These are phyloP conservation scores for Cadophora gregata DNA, from an alignment of 2,329 filamentous ascomycete genomes.

Conservation along the genomic window DNA sequence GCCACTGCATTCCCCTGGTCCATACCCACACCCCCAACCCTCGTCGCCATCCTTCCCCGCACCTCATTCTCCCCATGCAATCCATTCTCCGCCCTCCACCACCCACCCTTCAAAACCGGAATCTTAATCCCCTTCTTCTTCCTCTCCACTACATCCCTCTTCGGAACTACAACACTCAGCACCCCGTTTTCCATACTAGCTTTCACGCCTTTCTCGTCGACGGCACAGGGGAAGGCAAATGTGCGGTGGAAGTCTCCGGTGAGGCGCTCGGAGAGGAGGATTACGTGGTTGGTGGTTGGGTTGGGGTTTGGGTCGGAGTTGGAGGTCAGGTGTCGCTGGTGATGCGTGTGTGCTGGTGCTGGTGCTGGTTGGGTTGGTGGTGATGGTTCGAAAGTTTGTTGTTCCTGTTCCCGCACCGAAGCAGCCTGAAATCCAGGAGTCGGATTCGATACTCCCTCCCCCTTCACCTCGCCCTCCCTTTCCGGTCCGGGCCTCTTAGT, in stretches of 20 bases:
- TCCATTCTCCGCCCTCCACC: slow-evolving; percentile 14
- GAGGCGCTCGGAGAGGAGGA: slow-evolving; percentile 25
- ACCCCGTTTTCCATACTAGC: slow-evolving; percentile 29
- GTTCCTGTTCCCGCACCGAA: background rate
- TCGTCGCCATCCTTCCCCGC: background rate
- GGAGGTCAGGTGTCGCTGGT: background rate
- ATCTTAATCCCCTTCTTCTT: slow-evolving; percentile 15
- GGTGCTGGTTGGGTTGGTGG: background rate
- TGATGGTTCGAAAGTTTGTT: background rate
- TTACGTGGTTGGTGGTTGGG: background rate
- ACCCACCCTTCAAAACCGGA: slow-evolving; percentile 15
- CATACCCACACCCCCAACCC: background rate
- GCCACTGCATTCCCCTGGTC: slow-evolving; percentile 8
- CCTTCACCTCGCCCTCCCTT: background rate
- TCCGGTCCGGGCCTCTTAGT: slow-evolving; percentile 14
- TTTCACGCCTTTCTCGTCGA: slow-evolving; percentile 22
- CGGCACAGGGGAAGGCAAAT: slow-evolving; percentile 20
- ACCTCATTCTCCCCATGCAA: background rate
- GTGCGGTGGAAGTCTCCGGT: slow-evolving; percentile 28
- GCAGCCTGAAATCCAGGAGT: too few relatives aligned
- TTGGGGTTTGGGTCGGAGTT: background rate
- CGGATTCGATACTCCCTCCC: background rate
- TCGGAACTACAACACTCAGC: slow-evolving; percentile 26
- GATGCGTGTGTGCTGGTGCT: background rate
- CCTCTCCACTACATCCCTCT: slow-evolving; percentile 18